Conservation (phyloP, 2,329 filamentous ascomycete genomes). For the Pyricularia grisea region DNA sequence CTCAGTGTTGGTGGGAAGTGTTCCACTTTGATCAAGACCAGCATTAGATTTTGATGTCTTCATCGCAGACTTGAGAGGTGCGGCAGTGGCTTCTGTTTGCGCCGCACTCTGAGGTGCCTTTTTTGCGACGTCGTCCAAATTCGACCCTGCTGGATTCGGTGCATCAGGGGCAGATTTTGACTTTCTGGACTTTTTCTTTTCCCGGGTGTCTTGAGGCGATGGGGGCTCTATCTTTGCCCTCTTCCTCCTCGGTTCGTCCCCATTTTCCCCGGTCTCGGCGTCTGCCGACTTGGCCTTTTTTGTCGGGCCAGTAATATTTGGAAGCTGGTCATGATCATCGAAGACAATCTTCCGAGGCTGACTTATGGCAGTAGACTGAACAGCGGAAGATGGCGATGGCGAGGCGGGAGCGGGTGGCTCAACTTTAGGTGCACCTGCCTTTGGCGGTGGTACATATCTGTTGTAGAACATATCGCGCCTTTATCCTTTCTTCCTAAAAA, state of each 20-base stretch:
- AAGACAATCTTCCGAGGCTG: conserved; percentile 16
- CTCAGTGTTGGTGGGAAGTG: background rate
- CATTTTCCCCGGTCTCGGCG: conserved; percentile 14
- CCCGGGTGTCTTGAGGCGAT: conserved; percentile 16
- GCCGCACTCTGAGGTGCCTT: background rate
- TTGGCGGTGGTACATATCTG: conserved; percentile 25
- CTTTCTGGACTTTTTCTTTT: conserved; percentile 21
- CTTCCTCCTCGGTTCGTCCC: conserved; percentile 16
- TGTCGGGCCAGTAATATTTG: background rate
- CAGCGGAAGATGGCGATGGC: background rate
- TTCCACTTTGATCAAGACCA: background rate
- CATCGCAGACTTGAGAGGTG: background rate
- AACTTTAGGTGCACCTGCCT: conserved; percentile 10
- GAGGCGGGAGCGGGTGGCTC: conserved; percentile 8
- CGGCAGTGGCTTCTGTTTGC: background rate
- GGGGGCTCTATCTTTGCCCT: conserved; percentile 16
- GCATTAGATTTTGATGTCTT: background rate
- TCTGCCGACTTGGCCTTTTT: conserved; percentile 11
- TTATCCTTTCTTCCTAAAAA: background rate
- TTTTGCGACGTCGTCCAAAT: background rate
- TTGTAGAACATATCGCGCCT: conserved; percentile 18
- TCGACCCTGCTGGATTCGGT: background rate
- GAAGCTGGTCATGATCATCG: conserved; percentile 12
- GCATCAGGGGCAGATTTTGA: background rate
- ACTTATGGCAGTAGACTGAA: background rate